Conservation (phyloP, 768 basidiomycete species). For the Collybia mongolica region DNA sequence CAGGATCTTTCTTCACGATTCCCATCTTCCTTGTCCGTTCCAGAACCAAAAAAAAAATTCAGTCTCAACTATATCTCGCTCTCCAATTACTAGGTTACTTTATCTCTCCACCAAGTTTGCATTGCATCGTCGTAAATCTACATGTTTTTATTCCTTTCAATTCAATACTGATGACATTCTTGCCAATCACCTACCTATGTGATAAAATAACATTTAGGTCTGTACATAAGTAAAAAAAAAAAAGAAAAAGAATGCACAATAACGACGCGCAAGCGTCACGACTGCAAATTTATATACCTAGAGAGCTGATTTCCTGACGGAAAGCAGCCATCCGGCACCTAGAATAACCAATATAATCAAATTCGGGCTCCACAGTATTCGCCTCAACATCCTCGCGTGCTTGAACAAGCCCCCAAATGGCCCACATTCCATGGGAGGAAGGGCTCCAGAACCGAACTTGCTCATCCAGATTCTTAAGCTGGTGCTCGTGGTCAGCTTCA, state of each 20-base stretch:
- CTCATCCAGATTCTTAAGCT: conserved; percentile 61
- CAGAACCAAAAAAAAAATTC: conserved; percentile 14
- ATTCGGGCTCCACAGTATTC: conserved; percentile 64
- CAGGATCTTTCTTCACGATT: conserved; percentile 19
- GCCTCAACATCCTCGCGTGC: conserved; percentile 72
- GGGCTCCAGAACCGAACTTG: conserved; percentile 90
- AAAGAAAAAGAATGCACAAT: too few species aligned
- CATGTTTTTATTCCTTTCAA: conserved; percentile 48
- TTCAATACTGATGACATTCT: conserved; percentile 33
- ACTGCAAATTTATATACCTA: conserved; percentile 31
- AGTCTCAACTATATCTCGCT: conserved; percentile 28
- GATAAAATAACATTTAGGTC: neutral
- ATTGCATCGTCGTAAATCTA: conserved; percentile 38
- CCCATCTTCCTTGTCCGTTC: conserved; percentile 11
- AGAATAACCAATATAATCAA: conserved; percentile 89
- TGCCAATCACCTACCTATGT: conserved; percentile 12
- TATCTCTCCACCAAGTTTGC: conserved; percentile 37
- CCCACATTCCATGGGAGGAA: conserved; percentile 90
- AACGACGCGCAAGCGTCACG: conserved; percentile 1
- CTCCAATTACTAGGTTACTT: conserved; percentile 37
- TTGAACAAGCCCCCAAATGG: conserved; percentile 93
- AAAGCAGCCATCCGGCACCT: conserved; percentile 65
- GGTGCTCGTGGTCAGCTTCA: conserved; percentile 36
- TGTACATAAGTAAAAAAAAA: neutral
- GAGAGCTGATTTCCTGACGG: conserved; percentile 47